Conservation (phyloP, 345 rosid species). For the Psidium guajava region DNA sequence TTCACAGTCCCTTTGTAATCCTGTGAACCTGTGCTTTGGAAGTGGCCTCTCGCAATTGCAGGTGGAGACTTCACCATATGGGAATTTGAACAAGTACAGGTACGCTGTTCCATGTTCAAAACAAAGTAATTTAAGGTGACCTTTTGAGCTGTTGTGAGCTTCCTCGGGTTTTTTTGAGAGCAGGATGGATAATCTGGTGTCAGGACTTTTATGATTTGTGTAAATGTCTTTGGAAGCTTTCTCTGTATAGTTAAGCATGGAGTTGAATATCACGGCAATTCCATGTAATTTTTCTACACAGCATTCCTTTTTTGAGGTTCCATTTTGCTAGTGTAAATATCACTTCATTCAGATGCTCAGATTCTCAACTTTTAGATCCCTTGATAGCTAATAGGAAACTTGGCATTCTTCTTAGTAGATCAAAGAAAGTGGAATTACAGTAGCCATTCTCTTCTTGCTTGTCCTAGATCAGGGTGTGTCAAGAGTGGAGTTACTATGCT, state of each 20-base stretch:
- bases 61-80: constrained; percentile 9
- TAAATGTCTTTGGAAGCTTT: background rate
- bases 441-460: background rate
- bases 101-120: background rate
- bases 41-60: constrained; percentile 7
- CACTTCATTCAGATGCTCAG: background rate
- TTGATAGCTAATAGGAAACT: background rate
- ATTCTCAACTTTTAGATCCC: background rate
- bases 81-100: constrained; percentile 9
- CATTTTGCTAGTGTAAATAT: background rate
- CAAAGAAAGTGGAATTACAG: background rate
- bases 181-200: background rate
- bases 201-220: background rate
- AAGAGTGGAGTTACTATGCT: background rate
- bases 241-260: background rate
- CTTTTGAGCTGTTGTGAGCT: background rate
- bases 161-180: background rate
- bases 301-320: background rate
- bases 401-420: background rate
- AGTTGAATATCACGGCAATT: background rate
- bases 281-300: background rate
- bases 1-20: constrained; percentile 4
- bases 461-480: background rate
- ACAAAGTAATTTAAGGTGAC: background rate
- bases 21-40: constrained; percentile 8